Evolutionary conservation across 495 filamentous ascomycete species (phyloP).

Genomic region (Cercophora samala): DNA sequence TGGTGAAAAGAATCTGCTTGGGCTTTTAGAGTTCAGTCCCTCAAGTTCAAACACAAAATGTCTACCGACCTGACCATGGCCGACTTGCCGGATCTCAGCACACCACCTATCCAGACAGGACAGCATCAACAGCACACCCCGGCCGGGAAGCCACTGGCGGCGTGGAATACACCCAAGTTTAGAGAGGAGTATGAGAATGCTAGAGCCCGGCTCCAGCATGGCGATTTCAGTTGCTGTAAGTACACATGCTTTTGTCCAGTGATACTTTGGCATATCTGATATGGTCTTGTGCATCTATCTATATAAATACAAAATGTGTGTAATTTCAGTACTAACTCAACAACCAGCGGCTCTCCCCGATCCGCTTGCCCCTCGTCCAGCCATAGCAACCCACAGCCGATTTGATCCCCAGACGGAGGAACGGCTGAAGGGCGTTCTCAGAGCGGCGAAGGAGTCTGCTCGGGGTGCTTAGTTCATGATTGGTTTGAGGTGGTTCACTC

Average conservation of each 20-base stretch:
- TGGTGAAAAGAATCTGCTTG: background rate
- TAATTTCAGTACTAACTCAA: background rate
- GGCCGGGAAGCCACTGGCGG: background rate
- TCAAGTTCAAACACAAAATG: background rate
- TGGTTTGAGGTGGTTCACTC: background rate
- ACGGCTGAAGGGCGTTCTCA: conserved; percentile 33
- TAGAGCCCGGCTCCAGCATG: conserved; percentile 36
- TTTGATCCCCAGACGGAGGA: conserved; percentile 35
- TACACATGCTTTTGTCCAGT: no score
- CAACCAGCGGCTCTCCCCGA: conserved; percentile 39
- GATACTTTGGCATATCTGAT: no score
- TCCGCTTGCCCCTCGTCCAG: conserved; percentile 37
- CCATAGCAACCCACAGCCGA: conserved; percentile 34
- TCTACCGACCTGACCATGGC: background rate
- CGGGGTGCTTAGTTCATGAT: background rate
- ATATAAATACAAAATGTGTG: background rate
- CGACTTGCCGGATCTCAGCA: background rate
- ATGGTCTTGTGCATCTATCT: no score
- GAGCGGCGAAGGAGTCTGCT: conserved; percentile 25
- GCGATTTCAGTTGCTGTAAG: conserved; percentile 43
- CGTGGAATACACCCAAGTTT: conserved; percentile 37
- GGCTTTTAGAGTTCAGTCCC: no score
- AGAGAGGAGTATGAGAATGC: conserved; percentile 53
- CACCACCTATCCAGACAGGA: background rate
- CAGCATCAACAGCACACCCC: background rate